Evolutionary conservation across 306 rosid species (phyloP).

Genomic region (Fragaria iinumae): DNA sequence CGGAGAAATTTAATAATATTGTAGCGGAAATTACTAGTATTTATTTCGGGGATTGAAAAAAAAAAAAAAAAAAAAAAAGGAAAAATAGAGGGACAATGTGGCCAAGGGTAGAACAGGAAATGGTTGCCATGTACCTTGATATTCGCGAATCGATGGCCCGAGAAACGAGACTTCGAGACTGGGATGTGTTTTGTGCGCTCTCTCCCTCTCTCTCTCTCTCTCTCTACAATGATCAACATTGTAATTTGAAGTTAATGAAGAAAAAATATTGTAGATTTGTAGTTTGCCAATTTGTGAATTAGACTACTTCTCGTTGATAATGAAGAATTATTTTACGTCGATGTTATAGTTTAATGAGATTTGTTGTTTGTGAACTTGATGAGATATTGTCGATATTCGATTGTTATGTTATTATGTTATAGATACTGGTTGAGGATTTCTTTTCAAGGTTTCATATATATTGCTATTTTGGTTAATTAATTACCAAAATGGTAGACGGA

Average conservation of each 20-base stretch:
- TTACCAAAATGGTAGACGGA: neutral
- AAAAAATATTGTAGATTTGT: too few relatives aligned
- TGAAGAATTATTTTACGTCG: too few relatives aligned
- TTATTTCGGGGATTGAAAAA: neutral
- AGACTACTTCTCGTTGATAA: too few relatives aligned
- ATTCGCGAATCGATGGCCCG: slow-evolving; percentile 49
- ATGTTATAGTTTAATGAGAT: too few relatives aligned
- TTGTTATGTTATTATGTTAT: too few relatives aligned
- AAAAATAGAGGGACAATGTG: neutral
- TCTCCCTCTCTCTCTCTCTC: too few relatives aligned
- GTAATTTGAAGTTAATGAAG: neutral
- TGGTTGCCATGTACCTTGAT: slow-evolving; percentile 25
- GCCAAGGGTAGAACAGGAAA: slow-evolving; percentile 49
- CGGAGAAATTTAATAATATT: slow-evolving; percentile 10
- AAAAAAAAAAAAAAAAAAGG: neutral
- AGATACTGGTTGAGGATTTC: neutral
- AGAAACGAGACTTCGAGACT: slow-evolving; percentile 49
- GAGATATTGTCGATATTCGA: fast-evolving
- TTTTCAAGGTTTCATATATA: neutral
- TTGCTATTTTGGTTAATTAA: neutral
- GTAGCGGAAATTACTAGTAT: neutral
- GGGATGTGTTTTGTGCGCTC: slow-evolving; percentile 23
- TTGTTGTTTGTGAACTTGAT: too few relatives aligned
- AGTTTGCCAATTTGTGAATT: too few relatives aligned
- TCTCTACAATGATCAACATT: neutral